Percentiles rank a stretch among this genome's conserved stretches.
Evolutionary conservation across 1,139 yeast species (phyloP).

Genomic region (Diutina mesorugosa): DNA sequence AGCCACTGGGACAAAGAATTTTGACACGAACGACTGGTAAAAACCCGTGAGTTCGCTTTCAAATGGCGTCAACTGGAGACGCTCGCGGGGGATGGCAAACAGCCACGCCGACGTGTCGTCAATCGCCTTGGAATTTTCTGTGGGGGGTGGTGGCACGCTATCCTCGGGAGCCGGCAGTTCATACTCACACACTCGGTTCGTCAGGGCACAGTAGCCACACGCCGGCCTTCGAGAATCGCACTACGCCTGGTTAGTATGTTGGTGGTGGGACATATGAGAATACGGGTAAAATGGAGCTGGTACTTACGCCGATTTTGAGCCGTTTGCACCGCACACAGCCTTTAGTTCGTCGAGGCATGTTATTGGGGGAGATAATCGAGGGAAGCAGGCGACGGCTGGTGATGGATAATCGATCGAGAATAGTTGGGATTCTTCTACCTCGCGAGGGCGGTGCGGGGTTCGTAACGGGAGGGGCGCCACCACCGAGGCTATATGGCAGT

Average conservation of each 20-base stretch:
- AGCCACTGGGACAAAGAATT: not conserved
- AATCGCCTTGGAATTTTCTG: not conserved
- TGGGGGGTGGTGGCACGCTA: not conserved
- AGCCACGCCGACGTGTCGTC: not conserved
- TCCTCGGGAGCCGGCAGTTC: not conserved
- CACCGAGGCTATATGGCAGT: too few relatives aligned
- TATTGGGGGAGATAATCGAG: not conserved
- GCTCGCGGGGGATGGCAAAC: not conserved
- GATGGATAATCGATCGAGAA: not conserved
- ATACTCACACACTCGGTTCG: not conserved
- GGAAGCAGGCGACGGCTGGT: not conserved
- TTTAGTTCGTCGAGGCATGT: not conserved
- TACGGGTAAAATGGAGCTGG: not conserved
- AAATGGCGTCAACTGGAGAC: not conserved
- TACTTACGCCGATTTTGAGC: slow-evolving; percentile 1
- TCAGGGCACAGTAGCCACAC: not conserved
- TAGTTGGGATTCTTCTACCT: not conserved
- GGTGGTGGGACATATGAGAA: not conserved
- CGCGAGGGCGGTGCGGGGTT: not conserved
- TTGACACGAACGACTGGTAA: not conserved
- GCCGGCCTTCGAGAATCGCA: not conserved
- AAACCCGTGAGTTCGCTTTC: not conserved
- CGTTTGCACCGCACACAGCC: not conserved
- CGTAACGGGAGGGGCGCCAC: not conserved
- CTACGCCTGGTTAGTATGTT: not conserved